A percentile compares a stretch with the other conserved stretches of the same genome.
Evolutionary conservation across 352 stramenopile genomes (phyloP).

Genomic region (Phytophthora macrochlamydospora): DNA sequence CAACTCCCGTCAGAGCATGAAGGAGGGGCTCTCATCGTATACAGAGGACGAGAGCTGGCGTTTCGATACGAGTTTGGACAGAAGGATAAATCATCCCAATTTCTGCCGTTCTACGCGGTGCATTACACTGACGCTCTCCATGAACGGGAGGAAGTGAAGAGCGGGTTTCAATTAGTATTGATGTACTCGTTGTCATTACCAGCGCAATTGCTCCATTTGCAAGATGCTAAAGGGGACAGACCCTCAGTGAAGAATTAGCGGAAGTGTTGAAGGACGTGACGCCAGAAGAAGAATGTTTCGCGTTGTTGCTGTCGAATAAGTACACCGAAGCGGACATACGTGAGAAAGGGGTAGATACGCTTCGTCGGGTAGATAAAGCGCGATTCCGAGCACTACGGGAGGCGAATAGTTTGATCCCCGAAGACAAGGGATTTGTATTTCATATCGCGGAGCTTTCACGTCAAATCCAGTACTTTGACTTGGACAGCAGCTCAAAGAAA

Average conservation of each 20-base stretch:
- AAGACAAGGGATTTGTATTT: conserved; percentile 1
- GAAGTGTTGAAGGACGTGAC: conserved; percentile 5
- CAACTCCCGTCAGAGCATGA: conserved; percentile 30
- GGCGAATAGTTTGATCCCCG: conserved; percentile 9
- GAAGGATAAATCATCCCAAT: background rate
- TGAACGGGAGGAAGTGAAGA: conserved; percentile 14
- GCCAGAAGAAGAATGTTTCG: conserved; percentile 8
- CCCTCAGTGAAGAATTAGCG: conserved; percentile 8
- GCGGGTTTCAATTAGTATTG: conserved; percentile 3
- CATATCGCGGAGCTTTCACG: conserved; percentile 13
- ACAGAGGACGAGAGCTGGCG: conserved; percentile 6
- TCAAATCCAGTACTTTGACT: background rate
- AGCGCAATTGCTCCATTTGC: conserved; percentile 5
- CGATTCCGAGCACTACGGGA: conserved; percentile 16
- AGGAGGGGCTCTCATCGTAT: conserved; percentile 24
- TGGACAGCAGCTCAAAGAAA: background rate
- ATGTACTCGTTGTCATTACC: conserved; percentile 9
- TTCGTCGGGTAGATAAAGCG: conserved; percentile 17
- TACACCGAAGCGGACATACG: conserved; percentile 17
- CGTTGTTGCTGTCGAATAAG: conserved; percentile 19
- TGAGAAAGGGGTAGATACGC: conserved; percentile 1
- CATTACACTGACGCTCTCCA: conserved; percentile 21
- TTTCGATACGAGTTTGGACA: conserved; percentile 27
- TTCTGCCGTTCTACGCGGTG: conserved; percentile 14
- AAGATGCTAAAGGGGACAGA: conserved; percentile 1